Evolutionary conservation across 495 filamentous ascomycete genomes (phyloP), one percentile per base, ranked within the genome.

Genomic region (Penicillium fimorum): DNA sequence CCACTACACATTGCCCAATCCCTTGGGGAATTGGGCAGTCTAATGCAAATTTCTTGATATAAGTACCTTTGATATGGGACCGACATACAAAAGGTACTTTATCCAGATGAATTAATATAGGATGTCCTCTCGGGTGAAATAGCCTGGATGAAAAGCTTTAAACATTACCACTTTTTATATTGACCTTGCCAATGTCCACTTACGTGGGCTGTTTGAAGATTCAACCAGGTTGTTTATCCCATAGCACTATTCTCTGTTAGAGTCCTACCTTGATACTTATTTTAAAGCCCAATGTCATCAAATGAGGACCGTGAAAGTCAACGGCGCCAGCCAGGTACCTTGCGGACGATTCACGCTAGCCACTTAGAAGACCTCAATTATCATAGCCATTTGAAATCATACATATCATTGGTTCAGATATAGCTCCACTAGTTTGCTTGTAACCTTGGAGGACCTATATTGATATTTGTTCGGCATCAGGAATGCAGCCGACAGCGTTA

Each of bases 261-360:
- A n/a, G 7, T 13, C 15, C 13, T 37, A 37, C 15, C 7, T 12
- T 15, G 47, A 57, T 53, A 55, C 50, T 33, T 9, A 35, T 59
- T 59, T 59, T 53, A 45, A 29, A 30, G 41, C 4, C 25, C 15
- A 6, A 18, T 27, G n/a, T 41, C 41, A 13, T 59, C 30, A 41
- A 57, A 58, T 66, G 63, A 43, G 65, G 63, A 68, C 65, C 65
- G 65, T 68, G 65, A 54, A 59, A 49, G 63, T 56, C 58, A 59
- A 47, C 53, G 24, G 40, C 40, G 47, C 41, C 43, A 37, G 43
- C 13, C 54, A 63, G 53, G 65, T 66, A 66, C 65, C 65, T 68
- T 68, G 63, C 22, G 53, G 65, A 50, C 55, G n/a, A 32, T n/a
- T 27, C 32, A 13, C 4, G n/a, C 41, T 45, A 53, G 40, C 65